Evolutionary conservation across 441 rosid genomes (phyloP), one percentile per base, ranked within the genome.

Genomic region (Heliophila coronopifolia): DNA sequence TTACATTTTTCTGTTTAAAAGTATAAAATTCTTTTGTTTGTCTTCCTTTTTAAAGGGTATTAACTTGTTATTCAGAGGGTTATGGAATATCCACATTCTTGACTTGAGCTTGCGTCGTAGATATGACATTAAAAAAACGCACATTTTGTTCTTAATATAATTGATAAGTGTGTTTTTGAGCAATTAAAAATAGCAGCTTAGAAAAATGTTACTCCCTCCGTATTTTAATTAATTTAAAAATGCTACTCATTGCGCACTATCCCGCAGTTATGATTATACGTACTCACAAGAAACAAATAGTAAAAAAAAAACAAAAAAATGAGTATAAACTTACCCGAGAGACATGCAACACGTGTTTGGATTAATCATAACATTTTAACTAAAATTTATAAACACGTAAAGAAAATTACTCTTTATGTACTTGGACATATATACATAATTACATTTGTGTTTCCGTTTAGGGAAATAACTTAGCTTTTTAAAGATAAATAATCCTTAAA

Each of bases 341-440:
- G 64, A 50, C 58, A 65, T 42, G 48, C 31, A 65, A 65, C 70
- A 65, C 70, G 70, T 65, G 70, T 58, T 50, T 37, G 19, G 24
- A 8, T 44, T 51, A 37, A 65, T 65, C 59, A 65, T 65, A 34
- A 9, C 6, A 8, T 26, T 25, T 26, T 28, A 56, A 57, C 63
- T 28, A 35, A 35, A 42, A 22, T 22, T 58, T 23, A 23, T 50
- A 14, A 34, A 30, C 59, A 58, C 52, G 69, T 44, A 16, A 56
- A 26, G 62, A 50, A 40, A 55, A 14, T 58, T 50, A 50, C 59
- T 6, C 40, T 35, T 56, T 55, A 12, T 14, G 45, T 50, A 41
- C 36, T 36, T 50, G 54, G 11, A 36, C 17, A n/a, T 37, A 33
- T 28, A 38, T 32, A 10, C 59, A 64, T 57, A 36, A 50, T 57